phyloP scores from a whole-genome alignment of 306 rosid species.

The Cicer pinnatifidum region DNA sequence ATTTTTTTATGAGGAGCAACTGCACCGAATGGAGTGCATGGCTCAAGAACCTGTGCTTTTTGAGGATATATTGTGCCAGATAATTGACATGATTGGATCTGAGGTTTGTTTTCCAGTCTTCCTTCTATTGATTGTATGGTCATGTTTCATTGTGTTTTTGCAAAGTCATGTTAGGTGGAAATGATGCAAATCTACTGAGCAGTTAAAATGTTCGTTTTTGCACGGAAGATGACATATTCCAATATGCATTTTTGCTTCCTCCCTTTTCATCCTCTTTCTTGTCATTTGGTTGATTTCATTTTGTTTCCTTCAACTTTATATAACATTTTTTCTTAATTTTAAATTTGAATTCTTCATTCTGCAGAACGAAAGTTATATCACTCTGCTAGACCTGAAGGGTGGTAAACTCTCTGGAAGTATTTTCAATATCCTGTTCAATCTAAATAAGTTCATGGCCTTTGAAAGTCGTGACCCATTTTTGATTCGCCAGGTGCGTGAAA shows the following conservation, averaged over 20 bases:
- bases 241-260: conserved; percentile 18
- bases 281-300: conserved; percentile 35
- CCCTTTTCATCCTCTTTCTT: conserved; percentile 10
- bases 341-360: conserved; percentile 37
- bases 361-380: conserved; percentile 81
- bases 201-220: neutral
- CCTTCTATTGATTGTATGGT: conserved; percentile 37
- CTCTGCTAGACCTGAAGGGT: conserved; percentile 86
- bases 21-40: conserved; percentile 99
- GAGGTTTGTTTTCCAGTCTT: conserved; percentile 67
- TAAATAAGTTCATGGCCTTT: conserved; percentile 98
- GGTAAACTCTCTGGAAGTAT: conserved; percentile 95
- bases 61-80: conserved; percentile 97
- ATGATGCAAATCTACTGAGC: conserved; percentile 14
- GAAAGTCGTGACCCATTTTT: conserved; percentile 99
- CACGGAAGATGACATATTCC: conserved; percentile 25
- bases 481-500: conserved; percentile 87
- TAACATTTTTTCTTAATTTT: neutral
- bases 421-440: conserved; percentile 95
- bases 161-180: conserved; percentile 26
- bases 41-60: conserved; percentile 99
- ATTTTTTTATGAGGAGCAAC: conserved; percentile 97
- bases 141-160: conserved; percentile 38
- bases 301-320: conserved; percentile 18
- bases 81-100: conserved; percentile 93